Conservation (phyloP, 2,329 filamentous ascomycete genomes). For the Grosmannia huntii region DNA sequence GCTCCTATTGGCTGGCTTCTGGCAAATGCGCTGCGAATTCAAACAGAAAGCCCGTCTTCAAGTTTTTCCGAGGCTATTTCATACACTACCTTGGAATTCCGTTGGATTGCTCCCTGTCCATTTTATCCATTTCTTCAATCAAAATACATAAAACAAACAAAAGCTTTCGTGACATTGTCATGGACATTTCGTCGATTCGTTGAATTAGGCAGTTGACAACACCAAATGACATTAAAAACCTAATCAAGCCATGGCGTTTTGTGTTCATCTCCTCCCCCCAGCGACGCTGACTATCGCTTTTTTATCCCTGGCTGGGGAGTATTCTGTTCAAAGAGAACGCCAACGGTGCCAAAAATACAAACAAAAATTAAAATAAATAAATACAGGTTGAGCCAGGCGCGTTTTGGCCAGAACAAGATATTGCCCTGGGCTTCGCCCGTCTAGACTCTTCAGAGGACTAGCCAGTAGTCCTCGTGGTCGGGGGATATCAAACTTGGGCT, state of each 20-base stretch:
- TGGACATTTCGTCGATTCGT: not conserved
- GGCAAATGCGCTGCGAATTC: not conserved
- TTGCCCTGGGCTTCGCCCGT: not conserved
- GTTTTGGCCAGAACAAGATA: not conserved
- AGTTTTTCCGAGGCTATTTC: not conserved
- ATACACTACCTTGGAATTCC: not conserved
- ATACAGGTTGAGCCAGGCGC: not conserved
- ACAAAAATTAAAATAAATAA: not conserved
- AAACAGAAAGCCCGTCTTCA: too few relatives aligned
- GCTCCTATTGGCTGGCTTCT: not conserved
- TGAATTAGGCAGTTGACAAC: not conserved
- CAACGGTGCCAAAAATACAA: not conserved
- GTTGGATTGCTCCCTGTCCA: not conserved
- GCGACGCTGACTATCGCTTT: not conserved
- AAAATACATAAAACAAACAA: not conserved
- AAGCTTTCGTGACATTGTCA: not conserved
- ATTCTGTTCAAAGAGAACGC: not conserved
- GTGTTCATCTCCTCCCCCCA: not conserved
- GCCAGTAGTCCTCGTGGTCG: not conserved
- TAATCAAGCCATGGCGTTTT: not conserved
- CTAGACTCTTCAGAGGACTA: not conserved
- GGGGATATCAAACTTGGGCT: not conserved
- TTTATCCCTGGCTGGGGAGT: not conserved
- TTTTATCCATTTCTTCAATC: not conserved
- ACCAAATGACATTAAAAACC: not conserved